phyloP scores from a whole-genome alignment of 2,329 filamentous ascomycete genomes.

The Aspergillaceae sp. region DNA sequence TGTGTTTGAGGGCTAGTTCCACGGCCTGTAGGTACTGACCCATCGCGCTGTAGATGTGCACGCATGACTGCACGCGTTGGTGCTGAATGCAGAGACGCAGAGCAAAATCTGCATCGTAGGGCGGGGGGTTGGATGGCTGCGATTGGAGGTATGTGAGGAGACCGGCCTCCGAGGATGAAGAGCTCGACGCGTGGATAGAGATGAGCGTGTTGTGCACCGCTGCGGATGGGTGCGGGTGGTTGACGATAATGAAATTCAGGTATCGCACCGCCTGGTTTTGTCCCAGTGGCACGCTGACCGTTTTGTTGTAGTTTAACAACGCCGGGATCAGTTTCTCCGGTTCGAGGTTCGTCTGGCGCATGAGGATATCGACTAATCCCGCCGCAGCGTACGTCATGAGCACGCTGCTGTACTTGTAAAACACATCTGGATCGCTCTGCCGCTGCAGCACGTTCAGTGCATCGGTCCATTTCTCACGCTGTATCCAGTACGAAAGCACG shows the following conservation, averaged over 20 bases:
- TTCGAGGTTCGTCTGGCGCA: slow-evolving; percentile 79
- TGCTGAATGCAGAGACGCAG: slow-evolving; percentile 92
- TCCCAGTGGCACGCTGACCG: slow-evolving; percentile 54
- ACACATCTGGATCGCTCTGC: slow-evolving; percentile 84
- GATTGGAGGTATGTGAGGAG: slow-evolving; percentile 83
- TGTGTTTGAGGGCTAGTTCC: slow-evolving; percentile 79
- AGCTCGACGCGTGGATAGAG: slow-evolving; percentile 84
- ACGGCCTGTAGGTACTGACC: slow-evolving; percentile 89
- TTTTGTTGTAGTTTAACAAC: slow-evolving; percentile 82
- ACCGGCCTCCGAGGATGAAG: slow-evolving; percentile 72
- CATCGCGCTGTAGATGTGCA: slow-evolving; percentile 97
- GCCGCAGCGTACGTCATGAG: slow-evolving; percentile 80
- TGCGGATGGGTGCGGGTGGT: slow-evolving; percentile 66
- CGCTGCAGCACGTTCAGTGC: slow-evolving; percentile 82
- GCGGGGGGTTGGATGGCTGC: slow-evolving; percentile 74
- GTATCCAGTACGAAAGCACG: slow-evolving; percentile 93
- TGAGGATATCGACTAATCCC: slow-evolving; percentile 88
- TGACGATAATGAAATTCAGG: slow-evolving; percentile 82
- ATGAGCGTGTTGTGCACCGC: slow-evolving; percentile 96
- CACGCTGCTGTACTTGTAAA: slow-evolving; percentile 96
- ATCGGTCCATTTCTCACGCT: slow-evolving; percentile 84
- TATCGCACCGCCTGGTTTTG: slow-evolving; percentile 92
- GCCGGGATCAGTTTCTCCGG: slow-evolving; percentile 85
- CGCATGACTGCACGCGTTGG: slow-evolving; percentile 83
- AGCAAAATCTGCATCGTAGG: slow-evolving; percentile 92